phyloP scores from a whole-genome alignment of 177 flowering plant genomes.

The Tripterygium wilfordii region DNA sequence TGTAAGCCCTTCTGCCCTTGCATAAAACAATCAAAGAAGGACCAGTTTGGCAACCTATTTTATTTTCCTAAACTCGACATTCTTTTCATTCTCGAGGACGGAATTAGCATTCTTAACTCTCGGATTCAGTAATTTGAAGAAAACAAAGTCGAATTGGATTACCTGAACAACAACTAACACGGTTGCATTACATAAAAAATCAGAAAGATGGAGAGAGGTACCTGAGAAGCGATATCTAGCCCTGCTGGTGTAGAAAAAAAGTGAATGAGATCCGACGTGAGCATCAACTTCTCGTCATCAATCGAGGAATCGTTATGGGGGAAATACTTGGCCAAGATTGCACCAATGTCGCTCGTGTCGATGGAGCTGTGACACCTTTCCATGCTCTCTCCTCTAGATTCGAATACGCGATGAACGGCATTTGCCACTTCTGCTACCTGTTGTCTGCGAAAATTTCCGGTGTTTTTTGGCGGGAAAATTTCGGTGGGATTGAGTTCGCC shows the following conservation, averaged over 20 bases:
- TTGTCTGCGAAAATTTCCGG: no score
- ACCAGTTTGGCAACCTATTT: no score
- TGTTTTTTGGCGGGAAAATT: neutral
- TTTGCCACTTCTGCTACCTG: no score
- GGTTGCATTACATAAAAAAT: neutral
- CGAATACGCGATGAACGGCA: neutral
- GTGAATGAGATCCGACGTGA: conserved; percentile 36
- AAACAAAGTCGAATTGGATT: conserved; percentile 1
- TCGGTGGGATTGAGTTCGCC: no score
- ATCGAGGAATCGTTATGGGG: conserved; percentile 35
- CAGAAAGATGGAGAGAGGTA: conserved; percentile 10
- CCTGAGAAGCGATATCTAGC: conserved; percentile 52
- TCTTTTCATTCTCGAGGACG: no score
- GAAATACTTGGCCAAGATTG: conserved; percentile 52
- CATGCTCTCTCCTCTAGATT: neutral
- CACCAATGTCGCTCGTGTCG: conserved; percentile 18
- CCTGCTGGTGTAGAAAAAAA: conserved; percentile 62
- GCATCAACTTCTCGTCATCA: conserved; percentile 30
- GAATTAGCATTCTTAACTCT: no score
- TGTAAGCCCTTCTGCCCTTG: no score
- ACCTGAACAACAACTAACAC: neutral
- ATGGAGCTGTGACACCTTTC: neutral
- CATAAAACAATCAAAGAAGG: no score
- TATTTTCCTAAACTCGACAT: no score
- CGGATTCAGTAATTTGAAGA: no score